A percentile compares a stretch with the other conserved stretches of the same genome.
Conservation (phyloP, 768 basidiomycete species). For the Rhizopogon vinicolor region DNA sequence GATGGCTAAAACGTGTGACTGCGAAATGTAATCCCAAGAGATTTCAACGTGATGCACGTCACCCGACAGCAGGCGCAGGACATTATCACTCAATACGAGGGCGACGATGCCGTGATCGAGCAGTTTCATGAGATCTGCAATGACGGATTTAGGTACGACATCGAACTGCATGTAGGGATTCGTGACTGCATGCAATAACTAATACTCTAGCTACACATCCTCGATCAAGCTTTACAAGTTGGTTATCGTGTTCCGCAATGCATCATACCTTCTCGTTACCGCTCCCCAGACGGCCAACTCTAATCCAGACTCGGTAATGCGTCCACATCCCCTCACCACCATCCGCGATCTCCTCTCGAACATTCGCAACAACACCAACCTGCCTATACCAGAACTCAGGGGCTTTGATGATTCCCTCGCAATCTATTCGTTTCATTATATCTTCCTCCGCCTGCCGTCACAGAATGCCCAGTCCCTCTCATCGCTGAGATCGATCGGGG, state of each 20-base stretch:
- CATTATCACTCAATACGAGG: conserved; percentile 24
- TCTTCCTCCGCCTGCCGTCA: conserved; percentile 39
- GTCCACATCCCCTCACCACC: conserved; percentile 25
- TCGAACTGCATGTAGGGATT: background rate
- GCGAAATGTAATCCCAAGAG: too few relatives aligned
- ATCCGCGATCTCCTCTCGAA: conserved; percentile 35
- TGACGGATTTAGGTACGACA: conserved; percentile 27
- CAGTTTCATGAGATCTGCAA: conserved; percentile 19
- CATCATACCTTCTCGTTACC: conserved; percentile 17
- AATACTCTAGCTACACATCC: conserved; percentile 22
- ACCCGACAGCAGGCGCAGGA: conserved; percentile 24
- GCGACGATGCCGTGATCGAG: conserved; percentile 6
- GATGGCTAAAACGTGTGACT: too few relatives aligned
- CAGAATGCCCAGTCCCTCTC: conserved; percentile 25
- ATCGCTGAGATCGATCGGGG: conserved; percentile 26
- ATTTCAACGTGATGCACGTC: conserved; percentile 9
- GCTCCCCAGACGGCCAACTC: conserved; percentile 9
- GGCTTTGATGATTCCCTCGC: conserved; percentile 42
- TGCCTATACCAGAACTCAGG: conserved; percentile 46
- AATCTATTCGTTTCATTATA: conserved; percentile 44
- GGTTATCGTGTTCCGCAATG: conserved; percentile 19
- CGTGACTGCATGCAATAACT: conserved; percentile 4
- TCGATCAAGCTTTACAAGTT: conserved; percentile 22
- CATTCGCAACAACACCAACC: conserved; percentile 39
- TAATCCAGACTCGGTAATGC: background rate